Percentiles rank a stretch among this genome's conserved stretches.
Conservation (phyloP, 2,329 filamentous ascomycete species). For the Penicillium sp. region DNA sequence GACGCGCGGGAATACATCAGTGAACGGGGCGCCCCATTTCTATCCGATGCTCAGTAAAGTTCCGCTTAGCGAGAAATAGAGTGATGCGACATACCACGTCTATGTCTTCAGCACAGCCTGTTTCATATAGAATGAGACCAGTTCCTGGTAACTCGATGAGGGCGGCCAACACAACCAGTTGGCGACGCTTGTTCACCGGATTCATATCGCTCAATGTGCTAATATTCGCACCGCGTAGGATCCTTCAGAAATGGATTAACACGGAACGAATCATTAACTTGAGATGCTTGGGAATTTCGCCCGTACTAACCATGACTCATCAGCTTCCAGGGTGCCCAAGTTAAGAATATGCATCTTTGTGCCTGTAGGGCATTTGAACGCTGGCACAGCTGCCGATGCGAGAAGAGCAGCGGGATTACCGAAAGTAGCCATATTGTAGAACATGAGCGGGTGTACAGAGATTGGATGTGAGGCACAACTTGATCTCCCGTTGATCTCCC, state of each 20-base stretch:
- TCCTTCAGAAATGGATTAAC: slow-evolving; percentile 24
- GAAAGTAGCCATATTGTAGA: too few species aligned
- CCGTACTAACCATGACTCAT: slow-evolving; percentile 45
- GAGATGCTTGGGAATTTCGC: too few species aligned
- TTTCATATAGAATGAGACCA: slow-evolving; percentile 54
- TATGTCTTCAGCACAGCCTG: slow-evolving; percentile 51
- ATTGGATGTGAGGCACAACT: too few species aligned
- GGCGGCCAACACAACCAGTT: slow-evolving; percentile 47
- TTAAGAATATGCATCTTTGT: slow-evolving; percentile 55
- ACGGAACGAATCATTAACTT: slow-evolving; percentile 27
- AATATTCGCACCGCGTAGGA: slow-evolving; percentile 48
- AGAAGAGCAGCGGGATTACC: too few species aligned
- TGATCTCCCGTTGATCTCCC: too few species aligned
- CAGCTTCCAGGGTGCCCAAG: slow-evolving; percentile 51
- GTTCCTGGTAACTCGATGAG: slow-evolving; percentile 52
- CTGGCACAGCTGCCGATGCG: too few species aligned
- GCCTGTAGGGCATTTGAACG: slow-evolving; percentile 43
- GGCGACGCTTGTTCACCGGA: slow-evolving; percentile 48
- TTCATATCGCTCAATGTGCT: slow-evolving; percentile 34
- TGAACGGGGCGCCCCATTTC: slow-evolving; percentile 34
- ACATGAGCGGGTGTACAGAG: too few species aligned
- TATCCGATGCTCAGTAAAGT: slow-evolving; percentile 10
- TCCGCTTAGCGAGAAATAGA: too few species aligned
- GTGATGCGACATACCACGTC: slow-evolving; percentile 17
- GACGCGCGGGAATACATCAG: too few species aligned